These are phyloP conservation scores for Kwoniella mangroviensis DNA, from an alignment of 768 basidiomycete species.

Conservation along the genomic window DNA sequence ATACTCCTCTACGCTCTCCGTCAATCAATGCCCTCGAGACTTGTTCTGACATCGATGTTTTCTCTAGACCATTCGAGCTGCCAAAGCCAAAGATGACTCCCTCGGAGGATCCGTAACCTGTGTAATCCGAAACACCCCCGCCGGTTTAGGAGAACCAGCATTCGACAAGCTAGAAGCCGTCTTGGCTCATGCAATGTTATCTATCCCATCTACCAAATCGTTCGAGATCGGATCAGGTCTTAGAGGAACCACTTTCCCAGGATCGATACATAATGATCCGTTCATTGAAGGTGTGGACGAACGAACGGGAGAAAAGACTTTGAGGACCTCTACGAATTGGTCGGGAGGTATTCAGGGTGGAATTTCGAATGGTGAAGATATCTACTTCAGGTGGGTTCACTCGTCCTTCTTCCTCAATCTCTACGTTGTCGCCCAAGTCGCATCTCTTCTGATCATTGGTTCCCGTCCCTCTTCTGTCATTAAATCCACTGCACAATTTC, in stretches of 20 bases:
- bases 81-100: conserved; percentile 87
- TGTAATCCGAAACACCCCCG: conserved; percentile 85
- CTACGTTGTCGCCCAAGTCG: conserved; percentile 87
- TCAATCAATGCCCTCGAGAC: background rate
- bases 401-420: conserved; percentile 53
- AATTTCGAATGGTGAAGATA: conserved; percentile 94
- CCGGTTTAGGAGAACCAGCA: conserved; percentile 93
- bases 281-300: conserved; percentile 70
- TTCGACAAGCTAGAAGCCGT: conserved; percentile 98
- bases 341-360: conserved; percentile 97
- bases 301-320: conserved; percentile 53
- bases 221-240: conserved; percentile 99
- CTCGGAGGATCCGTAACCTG: conserved; percentile 99
- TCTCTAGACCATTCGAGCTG: conserved; percentile 82
- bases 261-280: conserved; percentile 89
- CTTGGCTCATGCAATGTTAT: conserved; percentile 96
- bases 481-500: too few relatives aligned
- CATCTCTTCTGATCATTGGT: too few relatives aligned
- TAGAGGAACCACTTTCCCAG: conserved; percentile 89
- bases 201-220: conserved; percentile 96
- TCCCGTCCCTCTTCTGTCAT: too few relatives aligned
- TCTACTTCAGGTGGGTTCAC: conserved; percentile 88
- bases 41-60: conserved; percentile 7
- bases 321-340: conserved; percentile 91
- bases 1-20: background rate